Conservation (phyloP, 345 rosid genomes). For the Linum lewisii region DNA sequence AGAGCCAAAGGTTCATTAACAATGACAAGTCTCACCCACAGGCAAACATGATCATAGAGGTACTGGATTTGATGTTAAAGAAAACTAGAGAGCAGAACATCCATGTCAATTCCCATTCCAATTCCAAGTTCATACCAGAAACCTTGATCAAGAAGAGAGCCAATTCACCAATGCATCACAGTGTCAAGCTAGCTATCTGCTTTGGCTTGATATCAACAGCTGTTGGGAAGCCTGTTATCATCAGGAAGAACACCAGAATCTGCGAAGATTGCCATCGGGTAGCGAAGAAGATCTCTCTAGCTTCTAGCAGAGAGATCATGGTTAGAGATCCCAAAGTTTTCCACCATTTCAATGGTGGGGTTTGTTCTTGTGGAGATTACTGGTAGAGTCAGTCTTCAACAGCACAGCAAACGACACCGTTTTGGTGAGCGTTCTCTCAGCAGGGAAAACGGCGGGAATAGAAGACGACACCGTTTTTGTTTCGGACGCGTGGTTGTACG, state of each 20-base stretch:
- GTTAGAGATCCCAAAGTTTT: slow-evolving; percentile 44
- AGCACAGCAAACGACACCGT: neutral
- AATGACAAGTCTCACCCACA: slow-evolving; percentile 34
- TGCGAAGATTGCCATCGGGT: slow-evolving; percentile 54
- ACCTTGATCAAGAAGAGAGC: slow-evolving; percentile 22
- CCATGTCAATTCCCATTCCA: slow-evolving; percentile 15
- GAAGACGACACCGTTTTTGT: too few relatives aligned
- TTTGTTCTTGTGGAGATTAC: slow-evolving; percentile 41
- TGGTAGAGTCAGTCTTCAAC: slow-evolving; percentile 23
- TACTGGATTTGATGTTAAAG: slow-evolving; percentile 32
- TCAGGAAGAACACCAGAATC: slow-evolving; percentile 56
- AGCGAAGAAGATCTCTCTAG: slow-evolving; percentile 40
- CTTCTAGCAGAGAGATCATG: slow-evolving; percentile 43
- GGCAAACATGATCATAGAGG: slow-evolving; percentile 32
- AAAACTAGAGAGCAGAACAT: slow-evolving; percentile 30
- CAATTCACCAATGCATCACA: slow-evolving; percentile 37
- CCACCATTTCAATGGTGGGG: slow-evolving; percentile 57
- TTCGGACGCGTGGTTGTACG: neutral
- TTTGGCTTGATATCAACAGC: slow-evolving; percentile 49
- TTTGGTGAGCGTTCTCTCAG: neutral
- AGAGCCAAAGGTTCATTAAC: slow-evolving; percentile 37
- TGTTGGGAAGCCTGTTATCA: slow-evolving; percentile 35
- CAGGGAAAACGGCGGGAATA: neutral
- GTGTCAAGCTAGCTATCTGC: slow-evolving; percentile 48
- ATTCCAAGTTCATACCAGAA: slow-evolving; percentile 30